A percentile compares a stretch with the other conserved stretches of the same genome.
Evolutionary conservation across 108 stramenopile species (phyloP).

Genomic region (Stephanodiscus minutulus): DNA sequence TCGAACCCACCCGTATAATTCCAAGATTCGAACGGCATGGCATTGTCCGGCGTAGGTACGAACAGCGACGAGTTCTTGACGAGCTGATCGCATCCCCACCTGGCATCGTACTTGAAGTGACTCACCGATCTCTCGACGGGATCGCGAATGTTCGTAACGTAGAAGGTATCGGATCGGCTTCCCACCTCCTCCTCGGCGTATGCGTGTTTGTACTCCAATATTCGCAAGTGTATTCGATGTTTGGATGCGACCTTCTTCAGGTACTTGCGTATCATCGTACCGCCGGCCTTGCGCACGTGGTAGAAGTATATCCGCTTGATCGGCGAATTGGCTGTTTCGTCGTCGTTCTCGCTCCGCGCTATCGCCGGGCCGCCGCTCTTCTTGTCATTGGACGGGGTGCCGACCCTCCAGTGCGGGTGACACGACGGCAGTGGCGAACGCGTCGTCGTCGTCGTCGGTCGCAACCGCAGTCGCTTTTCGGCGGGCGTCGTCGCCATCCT

Average conservation of each 20-base stretch:
- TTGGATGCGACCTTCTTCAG: slow-evolving; percentile 27
- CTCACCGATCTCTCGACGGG: slow-evolving; percentile 42
- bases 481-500: no score
- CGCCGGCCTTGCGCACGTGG: slow-evolving; percentile 47
- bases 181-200: slow-evolving; percentile 29
- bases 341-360: slow-evolving; percentile 1
- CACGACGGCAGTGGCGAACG: slow-evolving; percentile 5
- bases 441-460: no score
- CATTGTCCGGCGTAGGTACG: slow-evolving; percentile 31
- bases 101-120: slow-evolving; percentile 49
- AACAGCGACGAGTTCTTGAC: slow-evolving; percentile 45
- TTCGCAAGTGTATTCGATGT: slow-evolving; percentile 16
- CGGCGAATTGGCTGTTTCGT: background rate
- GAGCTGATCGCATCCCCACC: slow-evolving; percentile 43
- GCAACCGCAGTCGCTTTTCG: no score
- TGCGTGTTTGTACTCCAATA: slow-evolving; percentile 35
- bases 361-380: background rate
- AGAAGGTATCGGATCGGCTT: slow-evolving; percentile 23
- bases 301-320: slow-evolving; percentile 42
- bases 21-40: slow-evolving; percentile 29
- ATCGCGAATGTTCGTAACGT: slow-evolving; percentile 43
- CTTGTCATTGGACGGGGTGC: background rate
- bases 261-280: slow-evolving; percentile 49
- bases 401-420: slow-evolving; percentile 26
- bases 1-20: slow-evolving; percentile 31